These are phyloP conservation scores for Dactylella cylindrospora DNA, from an alignment of 2,329 filamentous ascomycete genomes.

Conservation along the genomic window DNA sequence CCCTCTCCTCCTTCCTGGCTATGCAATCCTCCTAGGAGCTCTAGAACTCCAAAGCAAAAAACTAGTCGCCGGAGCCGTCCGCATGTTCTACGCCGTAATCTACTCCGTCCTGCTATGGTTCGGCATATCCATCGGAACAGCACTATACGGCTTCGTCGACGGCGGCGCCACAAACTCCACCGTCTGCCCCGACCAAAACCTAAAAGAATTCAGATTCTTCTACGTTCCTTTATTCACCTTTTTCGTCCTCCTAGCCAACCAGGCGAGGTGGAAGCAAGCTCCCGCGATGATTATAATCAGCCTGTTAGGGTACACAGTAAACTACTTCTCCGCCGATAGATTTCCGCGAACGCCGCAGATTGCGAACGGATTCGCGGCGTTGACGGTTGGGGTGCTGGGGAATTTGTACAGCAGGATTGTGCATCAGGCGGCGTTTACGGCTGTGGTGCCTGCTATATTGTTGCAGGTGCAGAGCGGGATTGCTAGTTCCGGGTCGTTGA, in stretches of 20 bases:
- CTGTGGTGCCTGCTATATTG: conserved; percentile 85
- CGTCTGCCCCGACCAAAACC: conserved; percentile 57
- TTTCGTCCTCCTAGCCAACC: conserved; percentile 59
- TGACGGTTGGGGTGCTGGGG: conserved; percentile 73
- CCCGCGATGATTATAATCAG: conserved; percentile 76
- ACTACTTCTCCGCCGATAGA: conserved; percentile 68
- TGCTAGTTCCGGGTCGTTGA: conserved; percentile 62
- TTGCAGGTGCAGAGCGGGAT: conserved; percentile 66
- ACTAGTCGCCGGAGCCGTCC: conserved; percentile 69
- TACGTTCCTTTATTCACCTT: conserved; percentile 72
- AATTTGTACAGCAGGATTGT: conserved; percentile 75
- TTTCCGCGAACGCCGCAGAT: conserved; percentile 73
- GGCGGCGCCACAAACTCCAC: conserved; percentile 57
- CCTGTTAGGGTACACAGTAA: conserved; percentile 72
- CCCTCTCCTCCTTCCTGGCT: conserved; percentile 68
- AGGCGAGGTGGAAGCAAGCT: conserved; percentile 76
- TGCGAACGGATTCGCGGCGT: conserved; percentile 73
- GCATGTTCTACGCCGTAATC: conserved; percentile 73
- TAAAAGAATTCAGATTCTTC: conserved; percentile 63
- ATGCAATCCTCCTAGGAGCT: conserved; percentile 60
- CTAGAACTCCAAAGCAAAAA: conserved; percentile 70
- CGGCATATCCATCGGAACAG: conserved; percentile 69
- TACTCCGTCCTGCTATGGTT: conserved; percentile 73
- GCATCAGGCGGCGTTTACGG: conserved; percentile 78
- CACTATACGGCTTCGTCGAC: conserved; percentile 66